phyloP scores from a whole-genome alignment of 1,284 basidiomycete genomes.

The Filobasidium uniguttulatum region DNA sequence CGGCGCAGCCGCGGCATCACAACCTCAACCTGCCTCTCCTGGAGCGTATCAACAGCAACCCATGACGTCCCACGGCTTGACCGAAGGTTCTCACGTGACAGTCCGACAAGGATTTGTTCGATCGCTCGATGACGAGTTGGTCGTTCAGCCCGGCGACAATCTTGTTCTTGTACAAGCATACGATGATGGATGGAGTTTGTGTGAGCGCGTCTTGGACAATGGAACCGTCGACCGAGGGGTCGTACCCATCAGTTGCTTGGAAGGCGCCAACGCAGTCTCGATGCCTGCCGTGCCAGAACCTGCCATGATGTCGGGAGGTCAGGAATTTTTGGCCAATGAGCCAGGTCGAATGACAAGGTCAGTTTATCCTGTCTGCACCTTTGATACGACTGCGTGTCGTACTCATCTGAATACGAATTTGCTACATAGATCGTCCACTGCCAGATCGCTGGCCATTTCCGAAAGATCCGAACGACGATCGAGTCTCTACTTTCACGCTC shows the following conservation, averaged over 20 bases:
- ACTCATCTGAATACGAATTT: background rate
- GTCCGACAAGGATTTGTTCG: constrained; percentile 35
- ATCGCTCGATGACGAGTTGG: constrained; percentile 32
- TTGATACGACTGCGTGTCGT: background rate
- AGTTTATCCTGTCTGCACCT: background rate
- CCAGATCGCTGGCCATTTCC: constrained; percentile 10
- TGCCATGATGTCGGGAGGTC: background rate
- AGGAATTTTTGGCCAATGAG: background rate
- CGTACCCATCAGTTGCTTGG: constrained; percentile 33
- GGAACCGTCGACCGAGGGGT: constrained; percentile 23
- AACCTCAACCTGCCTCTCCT: background rate
- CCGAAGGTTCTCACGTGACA: constrained; percentile 6
- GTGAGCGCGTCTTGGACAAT: constrained; percentile 30
- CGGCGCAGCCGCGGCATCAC: background rate
- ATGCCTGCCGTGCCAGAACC: background rate
- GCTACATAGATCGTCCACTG: constrained; percentile 10
- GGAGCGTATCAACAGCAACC: background rate
- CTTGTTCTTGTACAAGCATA: constrained; percentile 34
- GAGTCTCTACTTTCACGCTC: constrained; percentile 14
- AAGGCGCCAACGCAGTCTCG: constrained; percentile 15
- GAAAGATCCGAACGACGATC: constrained; percentile 13
- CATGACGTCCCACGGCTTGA: background rate
- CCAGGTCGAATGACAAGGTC: constrained; percentile 8
- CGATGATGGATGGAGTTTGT: constrained; percentile 37
- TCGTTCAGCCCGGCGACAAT: constrained; percentile 34